A percentile compares a stretch with the other conserved stretches of the same genome.
Evolutionary conservation across 768 basidiomycete genomes (phyloP).

Genomic region (Lactarius psammicola): DNA sequence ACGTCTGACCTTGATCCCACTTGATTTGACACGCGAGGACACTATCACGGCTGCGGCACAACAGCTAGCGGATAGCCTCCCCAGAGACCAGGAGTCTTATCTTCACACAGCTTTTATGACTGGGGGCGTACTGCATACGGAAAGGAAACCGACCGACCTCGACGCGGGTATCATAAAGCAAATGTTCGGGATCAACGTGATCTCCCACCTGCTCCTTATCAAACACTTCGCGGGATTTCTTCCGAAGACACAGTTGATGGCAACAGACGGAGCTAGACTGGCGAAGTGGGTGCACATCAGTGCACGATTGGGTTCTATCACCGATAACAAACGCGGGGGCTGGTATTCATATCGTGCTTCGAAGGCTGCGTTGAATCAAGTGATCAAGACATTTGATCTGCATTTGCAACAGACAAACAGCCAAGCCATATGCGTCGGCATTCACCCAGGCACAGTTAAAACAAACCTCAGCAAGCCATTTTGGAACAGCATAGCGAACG

Average conservation of each 20-base stretch:
- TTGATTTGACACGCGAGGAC: slow-evolving; percentile 52
- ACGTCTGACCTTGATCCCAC: slow-evolving; percentile 46
- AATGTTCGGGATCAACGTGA: slow-evolving; percentile 57
- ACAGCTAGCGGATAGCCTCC: slow-evolving; percentile 39
- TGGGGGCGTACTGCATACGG: slow-evolving; percentile 55
- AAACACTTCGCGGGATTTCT: slow-evolving; percentile 63
- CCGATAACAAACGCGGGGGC: slow-evolving; percentile 56
- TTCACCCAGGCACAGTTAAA: slow-evolving; percentile 61
- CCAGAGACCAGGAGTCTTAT: slow-evolving; percentile 38
- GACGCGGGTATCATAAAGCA: slow-evolving; percentile 41
- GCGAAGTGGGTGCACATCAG: slow-evolving; percentile 61
- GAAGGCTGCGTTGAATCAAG: slow-evolving; percentile 62
- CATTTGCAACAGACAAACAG: slow-evolving; percentile 48
- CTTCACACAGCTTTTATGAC: slow-evolving; percentile 56
- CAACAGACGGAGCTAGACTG: slow-evolving; percentile 27
- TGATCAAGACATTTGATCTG: slow-evolving; percentile 58
- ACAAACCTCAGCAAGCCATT: slow-evolving; percentile 57
- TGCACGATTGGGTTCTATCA: slow-evolving; percentile 57
- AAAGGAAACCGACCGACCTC: slow-evolving; percentile 51
- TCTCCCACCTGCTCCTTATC: slow-evolving; percentile 59
- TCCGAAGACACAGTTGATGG: slow-evolving; percentile 34
- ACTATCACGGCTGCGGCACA: slow-evolving; percentile 51
- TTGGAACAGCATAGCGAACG: slow-evolving; percentile 43
- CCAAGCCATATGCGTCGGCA: slow-evolving; percentile 51
- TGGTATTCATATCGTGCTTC: slow-evolving; percentile 65